Evolutionary conservation across 441 rosid species (phyloP).

Genomic region (Syzygium syzygioides): DNA sequence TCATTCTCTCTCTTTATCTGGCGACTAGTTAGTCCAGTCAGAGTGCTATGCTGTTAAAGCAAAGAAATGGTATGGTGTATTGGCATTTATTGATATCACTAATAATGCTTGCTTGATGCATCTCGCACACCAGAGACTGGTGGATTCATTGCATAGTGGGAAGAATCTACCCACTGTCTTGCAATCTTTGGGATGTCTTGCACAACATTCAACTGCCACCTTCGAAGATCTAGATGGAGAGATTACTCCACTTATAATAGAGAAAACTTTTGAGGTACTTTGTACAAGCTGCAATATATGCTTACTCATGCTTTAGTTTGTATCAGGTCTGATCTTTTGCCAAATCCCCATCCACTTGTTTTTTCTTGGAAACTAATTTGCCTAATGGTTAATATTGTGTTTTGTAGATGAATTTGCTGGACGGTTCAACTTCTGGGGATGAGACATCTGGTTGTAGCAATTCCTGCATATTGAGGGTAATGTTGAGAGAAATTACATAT

Average conservation of each 20-base stretch:
- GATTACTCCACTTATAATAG: slow-evolving; percentile 44
- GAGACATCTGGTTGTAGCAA: slow-evolving; percentile 38
- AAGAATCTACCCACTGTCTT: slow-evolving; percentile 66
- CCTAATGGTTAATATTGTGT: slow-evolving; percentile 12
- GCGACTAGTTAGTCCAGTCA: slow-evolving; percentile 24
- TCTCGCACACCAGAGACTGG: slow-evolving; percentile 15
- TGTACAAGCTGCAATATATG: slow-evolving; percentile 12
- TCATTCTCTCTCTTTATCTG: slow-evolving; percentile 20
- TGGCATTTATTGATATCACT: neutral
- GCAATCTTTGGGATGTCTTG: slow-evolving; percentile 89
- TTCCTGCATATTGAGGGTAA: slow-evolving; percentile 74
- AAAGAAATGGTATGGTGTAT: neutral
- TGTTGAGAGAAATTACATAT: slow-evolving; percentile 1
- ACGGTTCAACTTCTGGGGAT: slow-evolving; percentile 25
- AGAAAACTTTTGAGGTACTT: slow-evolving; percentile 56
- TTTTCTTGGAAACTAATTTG: slow-evolving; percentile 6
- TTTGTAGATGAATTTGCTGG: slow-evolving; percentile 42
- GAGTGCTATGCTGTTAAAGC: neutral
- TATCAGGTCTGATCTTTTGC: slow-evolving; percentile 5
- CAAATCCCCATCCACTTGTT: slow-evolving; percentile 2
- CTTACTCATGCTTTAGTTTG: slow-evolving; percentile 6
- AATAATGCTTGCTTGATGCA: neutral
- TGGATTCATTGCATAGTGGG: slow-evolving; percentile 55
- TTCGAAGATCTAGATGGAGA: slow-evolving; percentile 55
- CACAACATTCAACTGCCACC: slow-evolving; percentile 58